Base-by-base conservation (phyloP, 768 basidiomycete genomes). In the Lactifluus pinguis region DNA sequence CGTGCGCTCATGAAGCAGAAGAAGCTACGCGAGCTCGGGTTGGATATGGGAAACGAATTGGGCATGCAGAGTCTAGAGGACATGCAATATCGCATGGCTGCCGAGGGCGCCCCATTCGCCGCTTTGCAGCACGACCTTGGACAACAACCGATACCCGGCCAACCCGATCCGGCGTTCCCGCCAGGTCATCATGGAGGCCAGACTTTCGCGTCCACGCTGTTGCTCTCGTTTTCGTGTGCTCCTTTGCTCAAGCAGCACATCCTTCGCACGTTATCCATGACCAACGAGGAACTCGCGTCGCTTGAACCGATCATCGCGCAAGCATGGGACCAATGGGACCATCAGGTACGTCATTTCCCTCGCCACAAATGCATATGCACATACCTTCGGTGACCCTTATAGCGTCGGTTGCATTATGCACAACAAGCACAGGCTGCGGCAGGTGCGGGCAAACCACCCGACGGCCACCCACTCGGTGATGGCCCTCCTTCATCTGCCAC, bases 281-380 rank as follows among this genome's bases (percentile, higher is more conserved):
- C 86, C 32, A 83, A 82, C 72, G 89, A 91, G 55, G 90, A 92
- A 67, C 78, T 92, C 17, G 83, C 83, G 3, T 83, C 86, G 10
- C 74, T 92, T 53, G 87, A 92, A 68, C 86, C 88, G 30, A 76
- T 89, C 66, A 85, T 92, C 49, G 89, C 90, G 6, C 84, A 87
- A 49, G 89, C 89, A 17, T 92, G 88, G 80, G 90, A 92, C 60
- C 85, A 87, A 44, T 92, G 90, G 90, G 85, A 92, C 67, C 82
- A 84, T 65, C 85, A 86, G 71, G 89, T 90, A 68, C 59, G 81
- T 70, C 32, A 38, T n/a, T 41, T 17, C 32, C 47, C 36, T 62
- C 3, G 39, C 8, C 58, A 29, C 29, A 42, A 14, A 17, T 1
- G n/a, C 32, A 45, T 34, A 17, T 13, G 11, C 39, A 1, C 32